phyloP scores from a whole-genome alignment of 495 filamentous ascomycete genomes.

The Trichocladium antarcticum region DNA sequence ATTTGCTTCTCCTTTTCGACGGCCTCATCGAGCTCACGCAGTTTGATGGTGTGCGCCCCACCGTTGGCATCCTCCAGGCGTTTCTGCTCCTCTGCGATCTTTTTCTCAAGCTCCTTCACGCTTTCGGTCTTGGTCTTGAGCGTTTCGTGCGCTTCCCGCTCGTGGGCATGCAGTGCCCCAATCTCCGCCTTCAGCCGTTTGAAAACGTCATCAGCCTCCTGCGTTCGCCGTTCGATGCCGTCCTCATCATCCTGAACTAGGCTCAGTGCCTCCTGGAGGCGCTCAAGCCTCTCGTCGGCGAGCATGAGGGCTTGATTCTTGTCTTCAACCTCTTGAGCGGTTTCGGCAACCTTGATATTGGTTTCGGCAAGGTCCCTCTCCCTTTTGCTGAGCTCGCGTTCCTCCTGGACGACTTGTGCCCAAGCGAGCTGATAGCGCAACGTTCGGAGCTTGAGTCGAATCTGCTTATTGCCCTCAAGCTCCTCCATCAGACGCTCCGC shows the following conservation, averaged over 20 bases:
- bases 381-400: constrained; percentile 23
- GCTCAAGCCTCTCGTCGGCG: constrained; percentile 23
- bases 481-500: constrained; percentile 41
- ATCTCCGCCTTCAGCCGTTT: constrained; percentile 24
- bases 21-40: constrained; percentile 38
- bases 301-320: constrained; percentile 21
- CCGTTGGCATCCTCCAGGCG: constrained; percentile 46
- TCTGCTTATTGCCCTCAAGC: constrained; percentile 45
- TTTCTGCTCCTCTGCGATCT: constrained; percentile 33
- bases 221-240: constrained; percentile 29
- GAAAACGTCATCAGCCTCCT: constrained; percentile 29
- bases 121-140: constrained; percentile 28
- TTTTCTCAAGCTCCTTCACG: constrained; percentile 27
- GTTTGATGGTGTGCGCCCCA: constrained; percentile 30
- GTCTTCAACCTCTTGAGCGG: constrained; percentile 16
- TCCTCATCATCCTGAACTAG: constrained; percentile 24
- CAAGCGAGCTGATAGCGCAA: constrained; percentile 55
- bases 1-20: constrained; percentile 38
- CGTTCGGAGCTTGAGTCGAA: constrained; percentile 42
- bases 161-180: constrained; percentile 29
- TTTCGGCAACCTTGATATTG: constrained; percentile 20
- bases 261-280: constrained; percentile 17
- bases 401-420: constrained; percentile 50
- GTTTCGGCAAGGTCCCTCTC: constrained; percentile 26
- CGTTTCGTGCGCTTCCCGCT: constrained; percentile 36